Evolutionary conservation across 2,329 filamentous ascomycete species (phyloP), one percentile per base, ranked within the genome.

Genomic region (Phialophora chinensis): DNA sequence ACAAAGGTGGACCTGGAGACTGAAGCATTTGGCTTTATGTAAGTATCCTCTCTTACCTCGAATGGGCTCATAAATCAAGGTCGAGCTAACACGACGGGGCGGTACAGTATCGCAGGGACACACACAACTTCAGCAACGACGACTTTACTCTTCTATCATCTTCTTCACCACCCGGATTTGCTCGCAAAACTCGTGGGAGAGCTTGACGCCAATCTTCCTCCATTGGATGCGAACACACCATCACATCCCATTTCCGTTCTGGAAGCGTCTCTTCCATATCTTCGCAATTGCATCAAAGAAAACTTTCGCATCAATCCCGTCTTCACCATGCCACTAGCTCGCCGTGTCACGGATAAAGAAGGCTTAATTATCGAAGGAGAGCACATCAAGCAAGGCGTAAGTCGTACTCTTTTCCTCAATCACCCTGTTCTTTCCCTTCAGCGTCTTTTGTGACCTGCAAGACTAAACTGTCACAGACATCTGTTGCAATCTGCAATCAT

Each of bases 1-100:
- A 73, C 71, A 0, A 69, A 72, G 47, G 61, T 49, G 1, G 77
- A 79, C 31, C 63, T 79, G 0, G 74, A 77, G 59, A 75, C 77
- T 0, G 77, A 79, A 56, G 76, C 76, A 3, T 79, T 79, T 70
- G 77, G 75, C 0, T 77, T 78, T 57, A 77, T 79, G 76, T 77
- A 70, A 69, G 72, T 42, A 17, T 17, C 38, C 42, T 53, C 23
- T 25, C 23, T 25, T 25, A 25, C 23, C 23, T 25, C 23, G 23
- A 25, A 25, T 25, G 23, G 11, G n/a, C 31, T 3, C 49, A 23
- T 23, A 2, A 50, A 25, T 25, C 23, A 25, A 25, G 23, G 23
- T 25, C 23, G 23, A 25, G 23, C 23, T 25, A 25, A 25, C 23
- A 64, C 10, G 3, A 12, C 17, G 25, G 76, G 74, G 23, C 23